A percentile compares a stretch with the other conserved stretches of the same genome.
phyloP scores from a whole-genome alignment of 306 rosid genomes.

The Trifolium repens region DNA sequence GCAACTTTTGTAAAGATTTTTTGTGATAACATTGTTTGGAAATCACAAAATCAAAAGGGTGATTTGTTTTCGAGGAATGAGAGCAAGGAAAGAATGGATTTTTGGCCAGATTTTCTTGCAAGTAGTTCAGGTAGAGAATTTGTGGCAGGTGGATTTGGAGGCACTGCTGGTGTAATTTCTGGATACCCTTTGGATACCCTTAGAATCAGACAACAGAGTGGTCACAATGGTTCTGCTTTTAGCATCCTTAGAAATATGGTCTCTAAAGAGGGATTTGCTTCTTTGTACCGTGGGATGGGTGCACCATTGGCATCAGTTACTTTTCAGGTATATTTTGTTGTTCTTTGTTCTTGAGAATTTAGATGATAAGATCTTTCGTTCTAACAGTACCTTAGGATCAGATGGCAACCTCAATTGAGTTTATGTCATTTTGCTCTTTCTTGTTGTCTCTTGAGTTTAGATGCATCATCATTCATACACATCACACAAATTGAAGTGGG shows the following conservation, averaged over 20 bases:
- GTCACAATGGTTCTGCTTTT: constrained; percentile 62
- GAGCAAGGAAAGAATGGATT: constrained; percentile 58
- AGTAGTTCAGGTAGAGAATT: constrained; percentile 81
- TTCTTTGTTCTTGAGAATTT: neutral
- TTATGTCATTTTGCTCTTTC: neutral
- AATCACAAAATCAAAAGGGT: neutral
- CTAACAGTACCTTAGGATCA: neutral
- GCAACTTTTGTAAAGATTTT: neutral
- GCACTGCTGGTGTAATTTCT: constrained; percentile 78
- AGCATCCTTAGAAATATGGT: constrained; percentile 59
- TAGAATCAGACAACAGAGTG: constrained; percentile 61
- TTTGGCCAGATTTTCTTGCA: constrained; percentile 85
- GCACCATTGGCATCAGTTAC: constrained; percentile 87
- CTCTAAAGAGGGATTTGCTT: constrained; percentile 62
- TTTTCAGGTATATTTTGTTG: constrained; percentile 61
- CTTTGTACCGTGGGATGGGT: constrained; percentile 85
- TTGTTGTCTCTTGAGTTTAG: neutral
- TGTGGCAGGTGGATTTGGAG: constrained; percentile 92
- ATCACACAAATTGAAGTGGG: neutral
- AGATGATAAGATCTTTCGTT: neutral
- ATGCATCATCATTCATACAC: neutral
- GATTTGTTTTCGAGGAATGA: constrained; percentile 40
- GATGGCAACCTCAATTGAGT: neutral
- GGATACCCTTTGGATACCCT: constrained; percentile 91
- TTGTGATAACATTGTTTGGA: neutral